Conservation (phyloP, 2,329 filamentous ascomycete genomes). For the Emmonsia crescens region DNA sequence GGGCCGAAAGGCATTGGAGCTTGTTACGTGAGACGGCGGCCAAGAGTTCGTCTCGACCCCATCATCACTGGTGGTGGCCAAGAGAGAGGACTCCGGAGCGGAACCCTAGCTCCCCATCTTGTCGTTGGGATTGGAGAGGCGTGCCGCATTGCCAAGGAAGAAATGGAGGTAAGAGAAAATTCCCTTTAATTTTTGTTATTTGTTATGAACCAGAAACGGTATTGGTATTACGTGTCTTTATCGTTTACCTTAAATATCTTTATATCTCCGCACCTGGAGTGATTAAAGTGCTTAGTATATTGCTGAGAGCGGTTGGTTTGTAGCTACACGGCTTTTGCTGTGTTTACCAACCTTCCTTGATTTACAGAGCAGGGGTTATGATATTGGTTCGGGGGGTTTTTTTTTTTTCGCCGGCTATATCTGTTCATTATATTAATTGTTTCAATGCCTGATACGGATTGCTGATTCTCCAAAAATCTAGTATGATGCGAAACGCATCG, state of each 20-base stretch:
- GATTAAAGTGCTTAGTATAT: conserved; percentile 78
- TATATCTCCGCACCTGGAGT: conserved; percentile 29
- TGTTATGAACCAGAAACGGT: neutral
- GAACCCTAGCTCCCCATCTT: conserved; percentile 79
- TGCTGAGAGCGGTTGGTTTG: conserved; percentile 62
- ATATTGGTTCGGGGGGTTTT: conserved; percentile 16
- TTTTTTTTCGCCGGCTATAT: neutral
- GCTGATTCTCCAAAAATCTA: conserved; percentile 33
- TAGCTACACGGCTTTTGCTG: conserved; percentile 24
- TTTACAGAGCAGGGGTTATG: conserved; percentile 59
- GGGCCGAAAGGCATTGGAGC: conserved; percentile 95
- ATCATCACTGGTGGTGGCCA: conserved; percentile 95
- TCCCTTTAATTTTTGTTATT: conserved; percentile 3
- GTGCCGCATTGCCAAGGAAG: conserved; percentile 79
- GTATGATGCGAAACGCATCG: conserved; percentile 87
- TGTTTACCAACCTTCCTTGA: conserved; percentile 42
- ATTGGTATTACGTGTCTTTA: neutral
- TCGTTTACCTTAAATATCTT: conserved; percentile 3
- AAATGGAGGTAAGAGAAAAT: conserved; percentile 63
- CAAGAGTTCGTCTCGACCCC: conserved; percentile 85
- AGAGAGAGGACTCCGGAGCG: conserved; percentile 87
- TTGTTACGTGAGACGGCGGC: conserved; percentile 86
- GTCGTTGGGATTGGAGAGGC: conserved; percentile 93
- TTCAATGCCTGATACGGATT: neutral
- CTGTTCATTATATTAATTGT: conserved; percentile 7